phyloP scores from a whole-genome alignment of 179 eudicot genomes.

The Silene vulgaris region DNA sequence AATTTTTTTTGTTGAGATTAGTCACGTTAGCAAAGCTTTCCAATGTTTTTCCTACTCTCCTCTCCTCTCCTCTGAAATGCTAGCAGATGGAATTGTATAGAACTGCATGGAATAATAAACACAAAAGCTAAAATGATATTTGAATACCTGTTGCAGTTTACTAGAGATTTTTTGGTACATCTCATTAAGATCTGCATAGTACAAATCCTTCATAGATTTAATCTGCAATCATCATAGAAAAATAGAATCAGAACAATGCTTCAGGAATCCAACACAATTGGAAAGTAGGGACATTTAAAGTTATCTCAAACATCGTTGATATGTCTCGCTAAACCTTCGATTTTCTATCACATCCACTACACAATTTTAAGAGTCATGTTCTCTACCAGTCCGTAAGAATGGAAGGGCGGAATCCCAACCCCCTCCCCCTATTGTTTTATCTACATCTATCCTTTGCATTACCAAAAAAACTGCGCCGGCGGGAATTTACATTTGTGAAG shows the following conservation, averaged over 20 bases:
- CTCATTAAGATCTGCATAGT: constrained; percentile 60
- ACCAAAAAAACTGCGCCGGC: neutral
- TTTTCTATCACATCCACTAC: neutral
- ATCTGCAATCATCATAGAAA: constrained; percentile 43
- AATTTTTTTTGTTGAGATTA: neutral
- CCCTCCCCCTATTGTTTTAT: neutral
- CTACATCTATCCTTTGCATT: neutral
- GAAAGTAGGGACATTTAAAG: constrained; percentile 4
- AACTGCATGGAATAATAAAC: neutral
- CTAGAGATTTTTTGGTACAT: constrained; percentile 62
- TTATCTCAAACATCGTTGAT: neutral
- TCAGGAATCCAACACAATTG: constrained; percentile 11
- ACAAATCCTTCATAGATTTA: constrained; percentile 65
- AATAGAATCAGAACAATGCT: constrained; percentile 22
- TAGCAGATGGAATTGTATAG: neutral
- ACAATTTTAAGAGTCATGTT: neutral
- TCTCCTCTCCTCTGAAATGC: neutral
- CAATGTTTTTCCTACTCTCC: neutral
- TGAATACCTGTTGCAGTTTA: constrained; percentile 67
- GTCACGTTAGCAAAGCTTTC: neutral
- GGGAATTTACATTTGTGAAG: neutral
- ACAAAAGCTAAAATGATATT: neutral
- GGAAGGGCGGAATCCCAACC: neutral
- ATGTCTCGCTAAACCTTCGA: neutral
- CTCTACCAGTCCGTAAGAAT: neutral